A percentile compares a stretch with the other conserved stretches of the same genome.
Conservation (phyloP, 352 stramenopile species). For the Phytophthora aleatoria region DNA sequence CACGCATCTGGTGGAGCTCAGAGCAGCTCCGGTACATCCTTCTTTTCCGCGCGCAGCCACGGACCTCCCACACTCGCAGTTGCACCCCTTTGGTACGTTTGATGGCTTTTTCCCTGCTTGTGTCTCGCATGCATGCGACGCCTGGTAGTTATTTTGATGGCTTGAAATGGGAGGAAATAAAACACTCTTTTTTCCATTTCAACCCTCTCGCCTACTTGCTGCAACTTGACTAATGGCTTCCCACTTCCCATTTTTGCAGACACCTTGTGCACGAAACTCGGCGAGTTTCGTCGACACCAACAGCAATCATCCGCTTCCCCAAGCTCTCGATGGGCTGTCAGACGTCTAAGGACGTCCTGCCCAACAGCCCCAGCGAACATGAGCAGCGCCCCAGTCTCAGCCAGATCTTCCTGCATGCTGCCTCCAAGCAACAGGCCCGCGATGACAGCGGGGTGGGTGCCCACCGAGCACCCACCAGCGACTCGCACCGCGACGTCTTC, state of each 20-base stretch:
- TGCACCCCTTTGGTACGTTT: conserved; percentile 28
- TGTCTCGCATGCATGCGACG: conserved; percentile 6
- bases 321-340: conserved; percentile 61
- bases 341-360: conserved; percentile 61
- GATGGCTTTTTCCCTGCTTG: conserved; percentile 2
- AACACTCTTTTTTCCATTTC: conserved; percentile 14
- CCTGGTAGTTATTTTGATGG: conserved; percentile 1
- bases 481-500: conserved; percentile 80
- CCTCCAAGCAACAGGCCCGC: conserved; percentile 46
- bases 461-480: conserved; percentile 22
- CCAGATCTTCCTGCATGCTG: conserved; percentile 52
- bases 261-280: conserved; percentile 29
- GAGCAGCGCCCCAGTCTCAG: conserved; percentile 54
- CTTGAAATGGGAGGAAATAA: conserved; percentile 18
- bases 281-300: conserved; percentile 23
- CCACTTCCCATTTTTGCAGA: conserved; percentile 8
- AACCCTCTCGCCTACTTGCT: conserved; percentile 6
- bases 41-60: conserved; percentile 18
- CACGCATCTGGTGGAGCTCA: conserved; percentile 15
- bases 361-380: conserved; percentile 27
- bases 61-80: conserved; percentile 3
- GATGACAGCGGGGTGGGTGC: conserved; percentile 35
- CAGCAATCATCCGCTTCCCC: conserved; percentile 40
- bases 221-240: not conserved
- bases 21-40: conserved; percentile 14